Evolutionary conservation across 805 yeast species (phyloP).

Genomic region (Lipomyces starkeyi): DNA sequence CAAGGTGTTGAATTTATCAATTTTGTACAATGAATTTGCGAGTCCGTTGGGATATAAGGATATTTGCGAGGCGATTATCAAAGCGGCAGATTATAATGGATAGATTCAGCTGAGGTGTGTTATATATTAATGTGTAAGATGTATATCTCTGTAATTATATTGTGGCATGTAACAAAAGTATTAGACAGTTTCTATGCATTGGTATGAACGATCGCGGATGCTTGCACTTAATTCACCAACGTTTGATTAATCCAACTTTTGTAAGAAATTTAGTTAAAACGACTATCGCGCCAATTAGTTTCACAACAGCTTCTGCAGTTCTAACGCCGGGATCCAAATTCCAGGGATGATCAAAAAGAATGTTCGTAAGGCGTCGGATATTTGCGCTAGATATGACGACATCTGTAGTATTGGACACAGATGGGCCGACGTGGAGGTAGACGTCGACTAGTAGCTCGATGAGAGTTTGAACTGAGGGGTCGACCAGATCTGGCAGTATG

Average conservation of each 20-base stretch:
- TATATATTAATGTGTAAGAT: background rate
- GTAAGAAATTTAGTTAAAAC: conserved; percentile 17
- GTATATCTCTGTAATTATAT: conserved; percentile 2
- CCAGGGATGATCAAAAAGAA: background rate
- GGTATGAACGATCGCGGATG: background rate
- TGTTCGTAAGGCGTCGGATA: background rate
- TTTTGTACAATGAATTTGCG: conserved; percentile 82
- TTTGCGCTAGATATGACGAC: background rate
- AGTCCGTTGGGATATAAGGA: conserved; percentile 88
- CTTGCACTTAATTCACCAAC: background rate
- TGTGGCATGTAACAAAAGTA: background rate
- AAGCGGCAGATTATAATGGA: conserved; percentile 70
- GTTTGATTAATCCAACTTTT: conserved; percentile 18
- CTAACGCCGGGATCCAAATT: conserved; percentile 1
- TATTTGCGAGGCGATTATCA: conserved; percentile 75
- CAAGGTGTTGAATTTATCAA: conserved; percentile 72
- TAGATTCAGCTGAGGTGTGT: background rate
- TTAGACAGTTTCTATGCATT: background rate
- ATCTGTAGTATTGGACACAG: background rate
- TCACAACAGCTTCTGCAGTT: conserved; percentile 19
- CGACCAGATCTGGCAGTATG: conserved; percentile 1
- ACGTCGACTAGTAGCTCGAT: background rate
- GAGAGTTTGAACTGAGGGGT: conserved; percentile 3
- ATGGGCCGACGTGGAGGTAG: background rate
- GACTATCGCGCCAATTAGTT: conserved; percentile 17